These are phyloP conservation scores for Ramularia endophylla DNA, from an alignment of 2,329 filamentous ascomycete species.

Conservation along the genomic window DNA sequence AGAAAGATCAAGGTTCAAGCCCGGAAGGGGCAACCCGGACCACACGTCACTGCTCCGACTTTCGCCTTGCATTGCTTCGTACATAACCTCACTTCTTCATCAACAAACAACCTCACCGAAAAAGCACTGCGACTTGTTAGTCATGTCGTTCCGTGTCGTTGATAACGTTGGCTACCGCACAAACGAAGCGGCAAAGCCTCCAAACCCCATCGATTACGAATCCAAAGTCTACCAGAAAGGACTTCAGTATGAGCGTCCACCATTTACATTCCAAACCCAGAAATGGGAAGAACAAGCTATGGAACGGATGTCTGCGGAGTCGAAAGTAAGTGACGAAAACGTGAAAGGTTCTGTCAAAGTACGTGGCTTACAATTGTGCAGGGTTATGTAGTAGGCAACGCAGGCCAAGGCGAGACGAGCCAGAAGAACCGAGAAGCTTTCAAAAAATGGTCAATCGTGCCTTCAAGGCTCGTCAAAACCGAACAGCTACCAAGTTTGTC, in stretches of 20 bases:
- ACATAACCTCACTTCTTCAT: too few species aligned
- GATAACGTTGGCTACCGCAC: conserved; percentile 4
- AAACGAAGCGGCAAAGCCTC: conserved; percentile 2
- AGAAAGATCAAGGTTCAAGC: too few species aligned
- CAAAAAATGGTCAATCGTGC: conserved; percentile 15
- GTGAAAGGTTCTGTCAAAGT: too few species aligned
- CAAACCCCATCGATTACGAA: conserved; percentile 24
- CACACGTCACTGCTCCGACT: too few species aligned
- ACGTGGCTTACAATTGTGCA: too few species aligned
- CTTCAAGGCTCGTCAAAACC: conserved; percentile 10
- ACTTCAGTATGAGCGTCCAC: conserved; percentile 29
- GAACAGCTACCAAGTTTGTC: conserved; percentile 13
- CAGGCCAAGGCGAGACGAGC: conserved; percentile 29
- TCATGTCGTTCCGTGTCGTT: conserved; percentile 6
- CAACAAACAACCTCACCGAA: too few species aligned
- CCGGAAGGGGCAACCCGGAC: too few species aligned
- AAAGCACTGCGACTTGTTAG: too few species aligned
- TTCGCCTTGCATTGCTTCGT: too few species aligned
- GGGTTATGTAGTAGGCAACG: conserved; percentile 32
- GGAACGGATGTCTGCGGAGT: conserved; percentile 26
- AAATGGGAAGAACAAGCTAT: conserved; percentile 27
- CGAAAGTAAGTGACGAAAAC: conserved; percentile 13
- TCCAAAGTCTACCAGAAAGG: conserved; percentile 29
- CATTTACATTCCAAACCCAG: conserved; percentile 30
- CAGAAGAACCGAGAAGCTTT: conserved; percentile 18